Base-by-base conservation (phyloP, 148 eudicot genomes). In the Persicaria maculosa region DNA sequence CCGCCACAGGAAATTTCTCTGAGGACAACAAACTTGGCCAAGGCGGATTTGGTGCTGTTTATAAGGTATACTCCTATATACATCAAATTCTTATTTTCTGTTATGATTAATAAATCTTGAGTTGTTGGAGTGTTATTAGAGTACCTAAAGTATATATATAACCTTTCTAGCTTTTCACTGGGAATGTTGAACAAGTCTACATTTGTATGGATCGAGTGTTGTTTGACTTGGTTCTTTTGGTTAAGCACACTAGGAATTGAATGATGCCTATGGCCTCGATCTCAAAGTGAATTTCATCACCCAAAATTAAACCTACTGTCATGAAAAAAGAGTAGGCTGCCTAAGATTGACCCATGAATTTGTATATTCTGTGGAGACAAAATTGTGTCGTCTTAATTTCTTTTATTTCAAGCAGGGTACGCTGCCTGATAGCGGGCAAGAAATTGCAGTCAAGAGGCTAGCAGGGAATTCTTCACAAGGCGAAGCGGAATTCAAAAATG, bases 391-490 rank as follows among this genome's bases (percentile, higher is more conserved):
- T 10, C 19, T 5, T 40, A 11, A 17, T 65, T 17, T 31, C 44
- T 65, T n/a, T 25, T 62, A 12, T 20, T 15, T 65, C 14, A 59
- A 59, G 7, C 74, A 81, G 84, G 84, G 84, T 5, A 68, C 4
- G 9, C 58, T 78, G 53, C 17, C 76, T 10, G 31, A 64, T 12
- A 31, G 0, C 2, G 84, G 81, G 5, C 72, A 76, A 73, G 74
- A 79, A 46, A 76, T 82, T 25, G 84, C 84, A 9, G 70, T 82
- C 0, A 82, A 76, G 75, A 82, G 80, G 47, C 15, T 83, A 36
- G 80, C 75, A 1, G 54, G 59, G 53, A 46, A 50, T 43, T 75
- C 83, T 2, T 62, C 53, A 8, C 85, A 83, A 77, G 85, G 78
- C 1, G 75, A 36, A 25, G 48, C 22, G 2, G 76, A 74, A 55